Evolutionary conservation across 106 monocot genomes (phyloP), one percentile per base, ranked within the genome.

Genomic region (Cymbidium sinense): DNA sequence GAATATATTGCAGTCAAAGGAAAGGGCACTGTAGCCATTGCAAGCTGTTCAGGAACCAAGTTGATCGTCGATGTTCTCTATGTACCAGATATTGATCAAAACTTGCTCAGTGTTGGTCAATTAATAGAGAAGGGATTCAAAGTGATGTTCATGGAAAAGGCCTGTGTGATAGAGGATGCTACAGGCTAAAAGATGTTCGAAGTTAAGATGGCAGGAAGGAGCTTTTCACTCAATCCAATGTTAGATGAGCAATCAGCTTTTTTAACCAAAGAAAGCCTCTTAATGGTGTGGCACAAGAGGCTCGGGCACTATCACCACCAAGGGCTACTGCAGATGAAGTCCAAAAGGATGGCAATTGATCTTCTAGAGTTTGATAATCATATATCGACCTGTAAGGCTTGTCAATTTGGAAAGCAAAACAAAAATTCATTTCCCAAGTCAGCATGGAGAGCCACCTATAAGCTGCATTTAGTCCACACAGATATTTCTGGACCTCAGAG

Each of bases 391-490:
- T 47, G 75, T 34, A 75, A 50, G 35, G 39, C 75, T 34, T 75
- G 47, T 50, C n/a, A 50, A 47, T 75, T 25, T 75, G 25, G 75
- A 75, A 75, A 58, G 75, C 21, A 50, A 75, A 75, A 47, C 23
- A 75, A 3, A 13, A 44, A 50, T 0, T 50, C 20, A n/a, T 50
- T 75, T 75, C 50, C 41, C 0, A 75, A 30, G 7, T 21, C 47
- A 58, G 7, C 23, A 20, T 58, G n/a, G 58, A 58, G 58, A 58
- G 58, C 15, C 39, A 21, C 25, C 9, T 25, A 44, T 39, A 75
- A 75, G 47, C 25, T 50, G 0, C 47, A 43, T 28, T 25, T 43
- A 27, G 25, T 43, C n/a, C 41, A 75, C 12, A 75, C 47, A 18
- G 44, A 75, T 43, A n/a, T 58, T n/a, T 23, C 0, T 58, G 20